Percentiles rank a stretch among this genome's conserved stretches.
Evolutionary conservation across 2,329 filamentous ascomycete species (phyloP).

Genomic region (Diaporthe citriasiana): DNA sequence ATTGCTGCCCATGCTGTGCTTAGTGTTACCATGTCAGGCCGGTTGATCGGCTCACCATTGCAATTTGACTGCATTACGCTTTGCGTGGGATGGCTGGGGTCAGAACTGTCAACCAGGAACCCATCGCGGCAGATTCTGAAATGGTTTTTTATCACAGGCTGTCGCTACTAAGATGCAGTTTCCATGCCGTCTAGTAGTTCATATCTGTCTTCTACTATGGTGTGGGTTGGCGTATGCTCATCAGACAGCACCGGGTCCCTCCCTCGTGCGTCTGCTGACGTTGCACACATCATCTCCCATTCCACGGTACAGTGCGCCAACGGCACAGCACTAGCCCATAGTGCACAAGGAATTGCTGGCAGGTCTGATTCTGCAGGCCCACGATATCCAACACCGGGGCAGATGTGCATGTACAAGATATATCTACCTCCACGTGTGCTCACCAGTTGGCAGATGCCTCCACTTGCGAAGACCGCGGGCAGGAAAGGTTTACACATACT

Average conservation of each 20-base stretch:
- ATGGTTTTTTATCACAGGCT: no score
- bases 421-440: background rate
- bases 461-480: background rate
- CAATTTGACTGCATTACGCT: conserved; percentile 4
- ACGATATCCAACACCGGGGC: background rate
- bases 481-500: background rate
- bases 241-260: conserved; percentile 14
- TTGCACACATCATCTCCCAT: conserved; percentile 12
- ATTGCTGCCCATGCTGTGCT: background rate
- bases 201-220: background rate
- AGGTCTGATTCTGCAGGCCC: background rate
- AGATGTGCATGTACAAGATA: background rate
- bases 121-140: background rate
- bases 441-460: background rate
- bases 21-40: background rate
- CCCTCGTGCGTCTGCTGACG: conserved; percentile 17
- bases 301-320: background rate
- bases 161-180: no score
- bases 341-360: background rate
- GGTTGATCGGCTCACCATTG: conserved; percentile 3
- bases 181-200: no score
- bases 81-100: background rate
- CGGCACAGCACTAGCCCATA: background rate
- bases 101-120: background rate
- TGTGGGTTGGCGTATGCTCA: conserved; percentile 3